Percentiles rank a stretch among this genome's conserved stretches.
phyloP scores from a whole-genome alignment of 1,284 basidiomycete genomes.

The Mrakiaceae sp. region DNA sequence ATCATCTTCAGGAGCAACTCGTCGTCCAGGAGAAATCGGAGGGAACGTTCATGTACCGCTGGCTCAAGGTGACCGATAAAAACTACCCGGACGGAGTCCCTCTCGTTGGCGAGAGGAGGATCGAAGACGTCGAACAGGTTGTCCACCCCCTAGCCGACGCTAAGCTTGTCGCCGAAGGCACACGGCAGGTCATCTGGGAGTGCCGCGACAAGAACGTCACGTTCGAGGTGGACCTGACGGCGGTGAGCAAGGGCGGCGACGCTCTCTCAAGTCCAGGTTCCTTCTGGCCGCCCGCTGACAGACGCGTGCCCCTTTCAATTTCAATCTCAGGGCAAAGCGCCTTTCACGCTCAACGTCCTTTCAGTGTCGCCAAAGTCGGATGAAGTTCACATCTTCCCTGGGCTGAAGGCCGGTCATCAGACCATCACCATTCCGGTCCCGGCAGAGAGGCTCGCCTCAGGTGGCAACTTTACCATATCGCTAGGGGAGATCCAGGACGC shows the following conservation, averaged over 20 bases:
- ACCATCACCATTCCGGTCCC: slow-evolving; percentile 2
- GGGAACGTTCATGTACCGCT: slow-evolving; percentile 9
- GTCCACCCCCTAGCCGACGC: slow-evolving; percentile 12
- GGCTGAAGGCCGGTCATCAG: not conserved
- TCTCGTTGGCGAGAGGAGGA: slow-evolving; percentile 2
- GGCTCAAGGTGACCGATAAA: not conserved
- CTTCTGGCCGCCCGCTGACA: not conserved
- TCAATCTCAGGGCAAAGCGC: slow-evolving; percentile 5
- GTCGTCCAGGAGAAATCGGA: slow-evolving; percentile 3
- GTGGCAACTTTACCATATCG: slow-evolving; percentile 3
- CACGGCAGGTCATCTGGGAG: slow-evolving; percentile 4
- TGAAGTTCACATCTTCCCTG: not conserved
- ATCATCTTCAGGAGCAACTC: not conserved
- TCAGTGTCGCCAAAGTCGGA: not conserved
- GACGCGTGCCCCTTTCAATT: not conserved
- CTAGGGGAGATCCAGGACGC: slow-evolving; percentile 5
- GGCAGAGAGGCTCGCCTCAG: not conserved
- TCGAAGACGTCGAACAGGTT: not conserved
- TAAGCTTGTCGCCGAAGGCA: not conserved
- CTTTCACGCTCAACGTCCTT: slow-evolving; percentile 8
- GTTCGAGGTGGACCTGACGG: slow-evolving; percentile 2
- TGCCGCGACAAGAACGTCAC: not conserved
- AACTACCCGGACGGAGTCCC: slow-evolving; percentile 6
- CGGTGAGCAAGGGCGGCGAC: too few species aligned
- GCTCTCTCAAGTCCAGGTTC: not conserved